phyloP scores from a whole-genome alignment of 305 asterid species.

The Fraxinus baroniana region DNA sequence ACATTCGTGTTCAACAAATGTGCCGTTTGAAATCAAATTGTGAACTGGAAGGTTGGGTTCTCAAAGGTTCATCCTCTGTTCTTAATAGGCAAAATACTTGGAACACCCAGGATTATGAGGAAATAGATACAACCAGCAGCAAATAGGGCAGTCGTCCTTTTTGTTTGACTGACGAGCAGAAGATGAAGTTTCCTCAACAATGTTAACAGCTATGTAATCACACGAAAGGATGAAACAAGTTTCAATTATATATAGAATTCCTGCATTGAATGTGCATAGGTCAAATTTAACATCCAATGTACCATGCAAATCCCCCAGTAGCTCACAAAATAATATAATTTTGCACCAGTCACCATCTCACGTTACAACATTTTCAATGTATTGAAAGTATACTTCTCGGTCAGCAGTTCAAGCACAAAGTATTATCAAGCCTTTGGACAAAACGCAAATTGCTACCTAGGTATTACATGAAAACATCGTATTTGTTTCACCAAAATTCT shows the following conservation, averaged over 20 bases:
- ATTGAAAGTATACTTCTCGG: neutral
- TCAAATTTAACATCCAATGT: neutral
- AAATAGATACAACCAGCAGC: neutral
- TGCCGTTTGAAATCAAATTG: neutral
- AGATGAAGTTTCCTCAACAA: neutral
- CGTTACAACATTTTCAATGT: neutral
- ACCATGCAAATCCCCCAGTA: neutral
- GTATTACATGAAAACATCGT: neutral
- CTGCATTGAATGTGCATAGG: neutral
- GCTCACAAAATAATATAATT: neutral
- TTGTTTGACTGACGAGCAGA: neutral
- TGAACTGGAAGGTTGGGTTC: neutral
- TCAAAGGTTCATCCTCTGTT: neutral
- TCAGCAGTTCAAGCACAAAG: neutral
- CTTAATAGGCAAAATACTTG: neutral
- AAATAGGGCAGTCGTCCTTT: neutral
- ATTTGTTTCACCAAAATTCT: neutral
- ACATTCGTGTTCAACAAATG: neutral
- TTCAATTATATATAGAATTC: neutral
- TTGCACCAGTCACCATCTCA: neutral
- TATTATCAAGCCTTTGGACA: neutral
- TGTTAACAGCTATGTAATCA: neutral
- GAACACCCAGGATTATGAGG: neutral
- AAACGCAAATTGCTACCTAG: neutral
- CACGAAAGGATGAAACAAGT: neutral